Base-by-base conservation (phyloP, 2,329 filamentous ascomycete species). In the Tolypocladium cylindrosporum region DNA sequence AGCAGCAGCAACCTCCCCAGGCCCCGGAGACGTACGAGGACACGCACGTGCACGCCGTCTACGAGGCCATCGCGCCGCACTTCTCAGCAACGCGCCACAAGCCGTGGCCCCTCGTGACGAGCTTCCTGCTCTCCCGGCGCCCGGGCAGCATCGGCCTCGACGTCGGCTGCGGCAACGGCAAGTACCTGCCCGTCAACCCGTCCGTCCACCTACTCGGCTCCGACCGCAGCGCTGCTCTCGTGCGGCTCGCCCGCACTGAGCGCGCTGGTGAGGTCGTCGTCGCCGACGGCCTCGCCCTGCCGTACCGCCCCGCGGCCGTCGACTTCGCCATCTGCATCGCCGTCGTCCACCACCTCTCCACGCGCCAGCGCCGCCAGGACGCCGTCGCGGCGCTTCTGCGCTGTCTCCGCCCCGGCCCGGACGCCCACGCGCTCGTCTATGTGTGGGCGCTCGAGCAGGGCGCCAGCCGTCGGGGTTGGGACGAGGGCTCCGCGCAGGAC, bases 371-470 rank as follows among this genome's bases (percentile, higher is more conserved):
- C 58, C 82, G 94, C 55, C 76, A 88, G 41, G 85, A 88, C 61
- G 91, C 89, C 36, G 82, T 97, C 21, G 74, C 76, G 54, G 81
- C 82, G 45, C 83, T 97, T 54, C 75, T 97, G 63, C 79, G 83
- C 55, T 86, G 86, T 54, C 75, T 96, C 57, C 76, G 72, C 31
- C 65, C 65, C 60, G 76, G 74, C 4, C 16, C 11, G 2, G 86
- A 84, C 0, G 91, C 90, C 1, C 84, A 80, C 69, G 87, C 88
- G 19, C 77, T 97, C 58, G 79, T 97, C 55, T 97, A 94, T 71
- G 93, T 95, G 21, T 97, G 94, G 94, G 94, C 94, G 1, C 79
- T 99, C 24, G 94, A 99, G 78, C 94, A 99, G 75, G 87, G 88
- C 65, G 78, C 77, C 59, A 96, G 91, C 72, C 84, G 94, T 58